A percentile compares a stretch with the other conserved stretches of the same genome.
Evolutionary conservation across 2,329 filamentous ascomycete species (phyloP).

Genomic region (Trematosphaeria pertusa): DNA sequence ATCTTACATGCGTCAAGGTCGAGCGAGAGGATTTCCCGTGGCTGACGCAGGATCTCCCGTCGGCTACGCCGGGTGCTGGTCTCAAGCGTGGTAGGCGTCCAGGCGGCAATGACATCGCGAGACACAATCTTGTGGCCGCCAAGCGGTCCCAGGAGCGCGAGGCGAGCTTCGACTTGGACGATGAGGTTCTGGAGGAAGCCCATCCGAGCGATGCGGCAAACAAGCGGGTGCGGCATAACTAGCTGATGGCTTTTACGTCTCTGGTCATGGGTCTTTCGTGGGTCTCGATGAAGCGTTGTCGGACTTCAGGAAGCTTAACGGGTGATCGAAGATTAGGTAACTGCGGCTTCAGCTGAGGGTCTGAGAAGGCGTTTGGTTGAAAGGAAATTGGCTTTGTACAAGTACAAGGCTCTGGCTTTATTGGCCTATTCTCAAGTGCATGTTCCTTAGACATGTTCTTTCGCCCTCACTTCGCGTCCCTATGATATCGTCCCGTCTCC

Average conservation of each 20-base stretch:
- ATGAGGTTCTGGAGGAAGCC: constrained; percentile 17
- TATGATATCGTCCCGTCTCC: background rate
- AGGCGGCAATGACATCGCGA: constrained; percentile 39
- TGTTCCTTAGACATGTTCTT: no score
- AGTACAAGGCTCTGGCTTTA: no score
- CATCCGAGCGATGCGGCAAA: constrained; percentile 11
- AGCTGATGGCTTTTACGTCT: background rate
- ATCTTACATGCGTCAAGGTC: constrained; percentile 56
- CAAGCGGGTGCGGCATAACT: constrained; percentile 14
- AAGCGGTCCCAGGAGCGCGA: constrained; percentile 17
- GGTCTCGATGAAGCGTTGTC: background rate
- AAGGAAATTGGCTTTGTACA: no score
- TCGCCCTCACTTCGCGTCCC: constrained; percentile 6
- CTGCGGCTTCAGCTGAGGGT: no score
- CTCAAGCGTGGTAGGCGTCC: constrained; percentile 27
- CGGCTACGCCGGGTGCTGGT: constrained; percentile 3
- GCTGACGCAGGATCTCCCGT: constrained; percentile 23
- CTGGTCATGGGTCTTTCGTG: background rate
- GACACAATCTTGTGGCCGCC: constrained; percentile 27
- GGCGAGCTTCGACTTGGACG: constrained; percentile 11
- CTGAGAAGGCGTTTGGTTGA: no score
- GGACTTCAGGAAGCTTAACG: background rate
- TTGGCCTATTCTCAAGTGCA: no score
- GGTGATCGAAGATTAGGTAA: no score
- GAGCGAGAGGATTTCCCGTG: constrained; percentile 52